Base-by-base conservation (phyloP, 805 yeast genomes). In the Metschnikowia gruessii region DNA sequence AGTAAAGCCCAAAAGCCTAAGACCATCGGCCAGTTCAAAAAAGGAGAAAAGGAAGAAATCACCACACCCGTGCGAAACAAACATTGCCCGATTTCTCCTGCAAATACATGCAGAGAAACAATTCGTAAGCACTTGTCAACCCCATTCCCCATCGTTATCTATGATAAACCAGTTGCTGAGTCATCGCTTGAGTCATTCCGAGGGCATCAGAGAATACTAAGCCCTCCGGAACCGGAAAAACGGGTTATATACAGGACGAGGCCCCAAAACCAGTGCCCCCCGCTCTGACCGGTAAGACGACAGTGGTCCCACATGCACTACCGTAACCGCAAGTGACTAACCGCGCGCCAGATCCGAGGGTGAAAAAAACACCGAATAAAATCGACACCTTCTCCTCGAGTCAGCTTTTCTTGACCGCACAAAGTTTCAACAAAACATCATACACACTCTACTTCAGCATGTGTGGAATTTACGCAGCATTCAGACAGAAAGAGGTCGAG, bases 391-490 rank as follows among this genome's bases (percentile, higher is more conserved):
- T 1, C 35, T n/a, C 18, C 19, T 15, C 28, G 16, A n/a, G 15
- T 19, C 22, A 36, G 9, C 22, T 13, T 21, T n/a, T n/a, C 15
- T 21, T 37, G 10, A 8, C 4, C 24, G n/a, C 24, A 3, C 21
- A 10, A 24, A 16, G 15, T 37, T 24, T 11, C 29, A 4, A 11
- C 15, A 19, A 9, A 12, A n/a, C n/a, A n/a, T n/a, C n/a, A 21
- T 4, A 21, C 24, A 22, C 3, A n/a, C 15, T 11, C 15, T 13
- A 10, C 2, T n/a, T 13, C 31, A 43, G 35, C 34, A 94, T 94
- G 99, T 94, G 99, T 84, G 99, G 99, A 74, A 94, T 94, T 62
- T 94, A 88, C 65, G 97, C 97, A 52, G 90, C 95, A 41, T 88
- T 79, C 71, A 83, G 77, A 69, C 92, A 87, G 63, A 85, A 83